Evolutionary conservation across 1,139 yeast genomes (phyloP), one percentile per base, ranked within the genome.

Genomic region (Hyphopichia pseudoburtonii): DNA sequence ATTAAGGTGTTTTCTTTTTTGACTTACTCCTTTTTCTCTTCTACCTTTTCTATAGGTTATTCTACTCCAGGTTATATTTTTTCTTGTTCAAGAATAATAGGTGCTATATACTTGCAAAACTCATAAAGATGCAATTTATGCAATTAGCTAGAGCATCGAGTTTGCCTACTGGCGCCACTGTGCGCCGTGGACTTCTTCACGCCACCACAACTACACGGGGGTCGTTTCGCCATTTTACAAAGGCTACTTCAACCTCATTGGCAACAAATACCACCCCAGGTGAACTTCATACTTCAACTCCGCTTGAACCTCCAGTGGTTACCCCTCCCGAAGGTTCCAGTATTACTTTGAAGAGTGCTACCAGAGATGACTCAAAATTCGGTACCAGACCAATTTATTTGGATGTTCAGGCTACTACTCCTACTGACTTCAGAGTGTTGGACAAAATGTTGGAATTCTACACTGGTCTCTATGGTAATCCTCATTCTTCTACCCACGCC

Each of bases 321-420:
- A 49, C 51, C 28, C 73, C 74, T 9, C 78, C 78, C 1, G 62
- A 58, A 22, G 80, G 80, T 2, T 69, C 78, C 3, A 19, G 57
- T 16, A 52, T 76, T 28, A 47, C 68, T n/a, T 58, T 78, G 44
- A 66, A 66, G 45, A 67, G 60, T 35, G 74, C 78, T 28, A 57
- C 64, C 31, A 61, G 80, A 42, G 79, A 73, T 50, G 71, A 70
- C 17, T 62, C 70, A 14, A 46, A 62, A 43, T 71, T 59, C 51
- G 94, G 92, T 38, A 72, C 83, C 10, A 77, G 96, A 52, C 97
- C 97, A 4, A 90, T 90, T 44, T 90, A 90, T 62, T 69, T 90
- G 57, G 97, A 90, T 57, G 88, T 89, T 76, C 97, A 90, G 62
- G 97, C 98, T 21, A 92, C 99, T 0, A 92, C 99, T 0, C 98